Conservation (phyloP, 2,329 filamentous ascomycete species). For the Penicillium sp. region DNA sequence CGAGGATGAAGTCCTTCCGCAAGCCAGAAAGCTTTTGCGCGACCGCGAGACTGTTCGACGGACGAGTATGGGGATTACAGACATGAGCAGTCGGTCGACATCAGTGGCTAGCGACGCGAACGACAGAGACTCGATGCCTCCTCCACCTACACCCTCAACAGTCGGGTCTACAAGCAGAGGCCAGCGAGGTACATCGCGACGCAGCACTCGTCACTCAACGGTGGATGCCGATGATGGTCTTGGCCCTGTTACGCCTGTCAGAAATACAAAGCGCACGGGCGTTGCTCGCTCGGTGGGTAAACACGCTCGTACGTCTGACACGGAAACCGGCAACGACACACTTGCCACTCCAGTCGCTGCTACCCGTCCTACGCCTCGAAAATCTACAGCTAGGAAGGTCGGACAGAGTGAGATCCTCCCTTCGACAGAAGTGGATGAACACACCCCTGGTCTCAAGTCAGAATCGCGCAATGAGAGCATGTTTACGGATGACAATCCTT, state of each 20-base stretch:
- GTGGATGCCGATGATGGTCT: conserved; percentile 35
- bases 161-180: conserved; percentile 55
- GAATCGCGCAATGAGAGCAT: conserved; percentile 57
- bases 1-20: conserved; percentile 71
- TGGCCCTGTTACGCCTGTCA: conserved; percentile 26
- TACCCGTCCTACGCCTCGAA: conserved; percentile 29
- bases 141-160: conserved; percentile 49
- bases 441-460: conserved; percentile 42
- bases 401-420: conserved; percentile 49
- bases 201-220: conserved; percentile 47
- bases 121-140: conserved; percentile 49
- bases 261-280: conserved; percentile 30
- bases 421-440: conserved; percentile 37
- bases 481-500: conserved; percentile 88
- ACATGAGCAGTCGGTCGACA: conserved; percentile 65
- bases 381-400: conserved; percentile 51
- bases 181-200: conserved; percentile 52
- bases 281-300: conserved; percentile 36
- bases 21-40: conserved; percentile 71
- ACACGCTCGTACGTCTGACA: conserved; percentile 31
- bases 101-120: conserved; percentile 59
- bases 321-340: conserved; percentile 32
- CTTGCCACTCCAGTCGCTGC: conserved; percentile 38
- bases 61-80: conserved; percentile 78
- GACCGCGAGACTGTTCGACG: conserved; percentile 76